Evolutionary conservation across 257 asterid genomes (phyloP), one percentile per base, ranked within the genome.

Genomic region (Solanum tarijense): DNA sequence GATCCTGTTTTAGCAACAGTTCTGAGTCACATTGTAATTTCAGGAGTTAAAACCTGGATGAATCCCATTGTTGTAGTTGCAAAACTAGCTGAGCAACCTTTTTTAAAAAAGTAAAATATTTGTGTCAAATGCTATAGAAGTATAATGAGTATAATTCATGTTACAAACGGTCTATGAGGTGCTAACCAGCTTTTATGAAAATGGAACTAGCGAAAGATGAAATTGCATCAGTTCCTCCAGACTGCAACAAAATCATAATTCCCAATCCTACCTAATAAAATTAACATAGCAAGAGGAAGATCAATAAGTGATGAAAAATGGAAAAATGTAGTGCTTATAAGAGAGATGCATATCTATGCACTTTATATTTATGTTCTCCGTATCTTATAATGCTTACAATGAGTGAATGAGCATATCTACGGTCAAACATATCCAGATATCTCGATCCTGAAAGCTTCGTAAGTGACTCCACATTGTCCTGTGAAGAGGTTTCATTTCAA

Each of bases 151-250:
- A 65, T 25, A 73, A 21, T 31, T 46, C 71, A 21, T 69, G 35
- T 27, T 29, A 34, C 36, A 46, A 48, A 72, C 31, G 14, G 31
- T 48, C 39, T 86, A 43, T 52, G 38, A 72, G 46, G 6, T 20
- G 48, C 88, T 79, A 81, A 90, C 92, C 92, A 62, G 91, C 92
- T 69, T 88, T 89, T 8, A 75, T 13, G 39, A 90, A 90, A 27
- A 90, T 89, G 66, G 90, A 90, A 86, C 89, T 27, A 9, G 92
- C 86, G 75, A 55, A 90, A 66, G 91, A 90, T 27, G 91, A 86
- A 48, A 90, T 75, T 35, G 89, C 92, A 86, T 89, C 90, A 21
- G 90, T 87, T 36, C 92, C 92, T 87, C 92, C 92, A 65, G 72
- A 87, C 38, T 89, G 92, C 35, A 89, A 84, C 87, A 90, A 73